Evolutionary conservation across 495 filamentous ascomycete genomes (phyloP), one percentile per base, ranked within the genome.

Genomic region (Hypoxylon fuscum): DNA sequence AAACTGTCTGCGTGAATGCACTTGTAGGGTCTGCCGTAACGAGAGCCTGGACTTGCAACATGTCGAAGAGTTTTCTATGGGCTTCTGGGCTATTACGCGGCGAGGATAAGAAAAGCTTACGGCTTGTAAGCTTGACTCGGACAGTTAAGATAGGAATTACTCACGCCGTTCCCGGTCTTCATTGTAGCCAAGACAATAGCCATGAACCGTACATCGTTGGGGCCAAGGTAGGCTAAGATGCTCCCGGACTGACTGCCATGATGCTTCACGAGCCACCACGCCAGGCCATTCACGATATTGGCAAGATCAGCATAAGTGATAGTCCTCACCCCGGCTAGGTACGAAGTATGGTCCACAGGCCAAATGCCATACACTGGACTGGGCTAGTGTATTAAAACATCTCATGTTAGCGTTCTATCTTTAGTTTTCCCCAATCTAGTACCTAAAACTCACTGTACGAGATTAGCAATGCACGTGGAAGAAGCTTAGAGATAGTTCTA

Each of bases 171-270:
- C 0, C 79, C 76, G 1, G 74, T 69, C 46, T 77, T 79, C 40
- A 76, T 59, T 15, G 74, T 68, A 2, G 72, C 80, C 0, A 80
- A 49, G 1, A 68, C 49, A 20, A 83, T 70, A 15, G 80, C 56
- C 9, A 68, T 21, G 48, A 82, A 84, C 12, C 79, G 73, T 2
- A 78, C 66, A 54, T 82, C 74, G 60, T 70, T 80, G 22, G 75
- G 70, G 15, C 76, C 77, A 42, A 81, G 70, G 43, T 79, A 83
- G 9, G 76, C 76, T 23, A 76, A 15, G 35, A 38, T n/a, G 35
- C 17, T n/a, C 35, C 0, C 47, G 46, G 18, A 11, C 25, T 0
- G 27, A 3, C 41, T 20, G 3, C 76, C 77, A 18, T 68, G 61
- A 17, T 60, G 14, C 21, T 71, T 34, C 5, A 68, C 48, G 6